Conservation (phyloP, 495 filamentous ascomycete species). For the Ascodesmis nigricans region DNA sequence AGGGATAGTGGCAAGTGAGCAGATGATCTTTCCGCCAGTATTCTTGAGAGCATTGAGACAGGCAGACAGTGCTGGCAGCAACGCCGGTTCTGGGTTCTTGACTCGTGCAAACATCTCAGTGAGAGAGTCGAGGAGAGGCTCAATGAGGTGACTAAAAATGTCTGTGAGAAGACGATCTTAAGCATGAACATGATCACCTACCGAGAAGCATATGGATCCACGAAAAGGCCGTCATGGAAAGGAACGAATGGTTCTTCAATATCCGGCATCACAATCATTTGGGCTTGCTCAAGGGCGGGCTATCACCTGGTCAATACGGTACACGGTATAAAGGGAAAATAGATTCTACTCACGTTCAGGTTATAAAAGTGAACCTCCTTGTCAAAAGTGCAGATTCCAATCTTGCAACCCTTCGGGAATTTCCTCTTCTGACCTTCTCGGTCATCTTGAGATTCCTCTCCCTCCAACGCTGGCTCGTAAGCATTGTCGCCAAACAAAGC, state of each 20-base stretch:
- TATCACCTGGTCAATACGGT: conserved; percentile 14
- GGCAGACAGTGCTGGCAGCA: conserved; percentile 64
- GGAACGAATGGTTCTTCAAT: conserved; percentile 94
- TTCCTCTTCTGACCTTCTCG: conserved; percentile 36
- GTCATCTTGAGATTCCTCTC: conserved; percentile 31
- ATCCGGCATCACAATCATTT: conserved; percentile 98
- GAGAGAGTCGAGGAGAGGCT: conserved; percentile 53
- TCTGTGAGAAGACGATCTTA: not conserved
- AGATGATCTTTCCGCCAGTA: conserved; percentile 85
- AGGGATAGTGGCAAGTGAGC: conserved; percentile 59
- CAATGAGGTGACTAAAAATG: conserved; percentile 44
- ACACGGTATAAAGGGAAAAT: conserved; percentile 6
- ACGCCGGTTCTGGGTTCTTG: conserved; percentile 70
- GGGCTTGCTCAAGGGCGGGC: conserved; percentile 62
- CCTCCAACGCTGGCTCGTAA: conserved; percentile 24
- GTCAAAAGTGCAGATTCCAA: conserved; percentile 91
- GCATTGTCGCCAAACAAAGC: conserved; percentile 51
- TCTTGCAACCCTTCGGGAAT: conserved; percentile 58
- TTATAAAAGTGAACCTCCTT: conserved; percentile 96
- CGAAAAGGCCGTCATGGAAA: conserved; percentile 75
- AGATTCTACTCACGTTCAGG: conserved; percentile 56
- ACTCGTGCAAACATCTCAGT: conserved; percentile 66
- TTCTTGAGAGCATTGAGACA: conserved; percentile 56
- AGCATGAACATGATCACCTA: conserved; percentile 21
- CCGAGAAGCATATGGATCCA: conserved; percentile 86